Evolutionary conservation across 2,329 filamentous ascomycete species (phyloP), one percentile per base, ranked within the genome.

Genomic region (Pseudocercospora vitis): DNA sequence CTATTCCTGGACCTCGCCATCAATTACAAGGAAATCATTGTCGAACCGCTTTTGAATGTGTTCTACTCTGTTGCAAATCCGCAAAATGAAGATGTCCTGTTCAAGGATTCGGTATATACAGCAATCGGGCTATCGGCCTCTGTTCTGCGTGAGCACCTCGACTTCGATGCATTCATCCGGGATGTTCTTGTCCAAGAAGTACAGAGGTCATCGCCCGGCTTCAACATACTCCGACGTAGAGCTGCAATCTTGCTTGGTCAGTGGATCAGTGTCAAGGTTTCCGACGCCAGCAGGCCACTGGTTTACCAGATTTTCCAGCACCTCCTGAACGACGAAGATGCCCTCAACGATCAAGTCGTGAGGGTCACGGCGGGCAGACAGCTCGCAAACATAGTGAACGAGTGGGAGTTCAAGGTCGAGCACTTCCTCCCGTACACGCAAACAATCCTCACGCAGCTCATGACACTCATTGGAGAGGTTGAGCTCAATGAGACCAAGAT

Each of bases 21-120:
- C 57, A 86, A 95, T 73, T 95, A 89, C 79, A 96, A 94, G 73
- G 78, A 86, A 42, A 78, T 95, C 23, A 81, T 97, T 32, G 82
- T 89, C 7, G 82, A 87, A 40, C 91, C 90, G 12, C 76, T 99
- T 23, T 76, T 97, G 39, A 79, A 81, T 45, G 95, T 96, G 62
- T 96, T 97, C 69, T 80, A 87, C 60, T 84, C 83, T 6, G 88
- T 91, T 50, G 85, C 89, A 55, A 82, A 71, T n/a, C 76, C 77
- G 3, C 74, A 82, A 8, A 84, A 84, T 56, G 78, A 78, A 35
- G 85, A 94, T 59, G 81, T 97, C 9, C 79, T 94, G 12, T 84
- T 88, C 55, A 97, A 96, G 69, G 94, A 99, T 69, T 92, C 92
- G 0, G 85, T 97, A 0, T 99, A 99, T 68, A 95, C 89, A 4